Conservation (phyloP, 1,139 yeast species). For the Candida neerlandica region DNA sequence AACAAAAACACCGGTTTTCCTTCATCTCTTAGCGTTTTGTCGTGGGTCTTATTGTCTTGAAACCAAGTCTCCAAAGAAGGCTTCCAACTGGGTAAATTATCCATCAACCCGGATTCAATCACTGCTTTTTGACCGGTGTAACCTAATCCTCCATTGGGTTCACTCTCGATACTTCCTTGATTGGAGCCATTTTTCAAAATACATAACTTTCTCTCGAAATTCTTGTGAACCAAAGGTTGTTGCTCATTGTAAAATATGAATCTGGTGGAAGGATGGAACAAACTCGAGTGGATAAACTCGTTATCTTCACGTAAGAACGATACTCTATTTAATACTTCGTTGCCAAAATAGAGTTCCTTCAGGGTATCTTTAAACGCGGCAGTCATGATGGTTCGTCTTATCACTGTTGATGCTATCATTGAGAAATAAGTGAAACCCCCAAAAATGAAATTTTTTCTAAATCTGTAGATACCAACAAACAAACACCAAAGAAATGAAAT, state of each 20-base stretch:
- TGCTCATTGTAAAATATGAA: conserved; percentile 53
- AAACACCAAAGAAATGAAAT: too few species aligned
- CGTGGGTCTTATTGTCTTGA: conserved; percentile 37
- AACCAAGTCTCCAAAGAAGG: conserved; percentile 27
- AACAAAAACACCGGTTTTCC: conserved; percentile 56
- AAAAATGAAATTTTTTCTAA: not conserved
- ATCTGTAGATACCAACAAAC: not conserved
- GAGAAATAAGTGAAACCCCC: not conserved
- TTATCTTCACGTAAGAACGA: conserved; percentile 74
- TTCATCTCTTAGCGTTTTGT: conserved; percentile 32
- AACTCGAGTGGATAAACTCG: conserved; percentile 57
- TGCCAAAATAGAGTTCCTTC: conserved; percentile 48
- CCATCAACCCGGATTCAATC: conserved; percentile 15
- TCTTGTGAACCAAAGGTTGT: conserved; percentile 41
- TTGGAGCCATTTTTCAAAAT: conserved; percentile 39
- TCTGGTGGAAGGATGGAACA: conserved; percentile 53
- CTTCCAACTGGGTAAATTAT: conserved; percentile 26
- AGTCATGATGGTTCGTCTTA: conserved; percentile 6
- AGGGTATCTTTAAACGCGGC: conserved; percentile 22
- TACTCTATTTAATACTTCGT: conserved; percentile 71
- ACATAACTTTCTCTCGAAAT: conserved; percentile 31
- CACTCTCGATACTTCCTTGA: conserved; percentile 20
- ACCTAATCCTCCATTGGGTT: conserved; percentile 18
- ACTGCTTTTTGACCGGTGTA: conserved; percentile 10
- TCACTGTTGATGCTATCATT: not conserved